Conservation (phyloP, 371 early-diverging fungal species). For the Vavraia culicis region DNA sequence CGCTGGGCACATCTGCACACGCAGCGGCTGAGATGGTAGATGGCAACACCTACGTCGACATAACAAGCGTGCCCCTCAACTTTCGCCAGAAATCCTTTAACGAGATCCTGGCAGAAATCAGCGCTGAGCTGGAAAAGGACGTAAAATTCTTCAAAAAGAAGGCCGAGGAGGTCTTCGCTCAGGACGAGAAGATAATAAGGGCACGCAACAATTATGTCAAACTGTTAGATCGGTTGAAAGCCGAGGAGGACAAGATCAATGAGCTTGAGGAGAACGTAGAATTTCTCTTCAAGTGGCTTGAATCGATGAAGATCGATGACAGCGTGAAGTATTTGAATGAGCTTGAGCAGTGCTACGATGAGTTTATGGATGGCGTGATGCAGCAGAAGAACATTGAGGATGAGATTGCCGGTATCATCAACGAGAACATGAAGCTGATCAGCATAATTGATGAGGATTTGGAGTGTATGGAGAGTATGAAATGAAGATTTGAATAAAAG, state of each 20-base stretch:
- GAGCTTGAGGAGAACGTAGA: slow-evolving; percentile 32
- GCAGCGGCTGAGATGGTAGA: too few relatives aligned
- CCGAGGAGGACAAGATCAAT: slow-evolving; percentile 17
- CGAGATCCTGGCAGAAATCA: slow-evolving; percentile 29
- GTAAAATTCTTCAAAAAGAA: slow-evolving; percentile 26
- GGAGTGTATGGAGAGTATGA: slow-evolving; percentile 17
- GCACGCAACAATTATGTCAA: slow-evolving; percentile 25
- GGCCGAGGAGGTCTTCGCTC: slow-evolving; percentile 27
- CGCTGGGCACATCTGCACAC: too few relatives aligned
- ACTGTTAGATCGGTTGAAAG: slow-evolving; percentile 15
- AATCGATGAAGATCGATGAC: slow-evolving; percentile 7
- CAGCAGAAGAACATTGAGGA: slow-evolving; percentile 32
- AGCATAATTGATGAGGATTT: slow-evolving; percentile 26
- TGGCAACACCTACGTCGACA: too few relatives aligned
- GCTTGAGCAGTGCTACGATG: slow-evolving; percentile 31
- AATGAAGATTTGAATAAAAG: too few relatives aligned
- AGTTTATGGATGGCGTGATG: slow-evolving; percentile 25
- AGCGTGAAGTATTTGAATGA: slow-evolving; percentile 13
- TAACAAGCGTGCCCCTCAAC: background rate
- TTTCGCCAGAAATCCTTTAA: slow-evolving; percentile 14
- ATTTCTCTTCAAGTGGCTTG: slow-evolving; percentile 13
- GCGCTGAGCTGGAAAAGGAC: slow-evolving; percentile 29
- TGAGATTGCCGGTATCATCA: slow-evolving; percentile 34
- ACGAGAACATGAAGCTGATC: slow-evolving; percentile 34
- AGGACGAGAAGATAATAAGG: slow-evolving; percentile 32